Evolutionary conservation across 2,329 filamentous ascomycete genomes (phyloP), one percentile per base, ranked within the genome.

Genomic region (Botrytis tulipae): DNA sequence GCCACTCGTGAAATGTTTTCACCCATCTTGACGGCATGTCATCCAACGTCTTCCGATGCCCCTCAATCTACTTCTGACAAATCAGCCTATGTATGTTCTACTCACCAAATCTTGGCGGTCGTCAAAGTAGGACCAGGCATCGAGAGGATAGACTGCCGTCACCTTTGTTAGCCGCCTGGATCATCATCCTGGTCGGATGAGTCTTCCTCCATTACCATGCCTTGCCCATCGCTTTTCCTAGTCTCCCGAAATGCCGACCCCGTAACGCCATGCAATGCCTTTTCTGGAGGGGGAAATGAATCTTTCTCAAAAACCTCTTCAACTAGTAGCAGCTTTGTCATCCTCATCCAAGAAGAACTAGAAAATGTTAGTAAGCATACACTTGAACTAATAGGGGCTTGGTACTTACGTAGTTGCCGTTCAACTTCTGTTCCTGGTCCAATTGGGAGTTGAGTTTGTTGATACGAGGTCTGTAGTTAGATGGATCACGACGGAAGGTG

Each of bases 401-500:
- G 40, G 22, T 65, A 89, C 91, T 87, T 87, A 93, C 91, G 86
- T 92, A 99, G 86, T 98, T 98, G 79, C 97, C 97, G 77, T 84
- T 85, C 80, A 94, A 79, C 88, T 99, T 99, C 88, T 99, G 96
- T 82, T 98, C 96, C 83, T 98, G 95, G 84, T 99, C 96, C 78
- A 98, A 89, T 86, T 99, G 96, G 82, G 93, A 96, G 84, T 95
- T 91, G 81, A 90, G 86, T 89, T 99, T 99, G 90, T 99, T 99
- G 87, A 99, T 99, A 85, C 97, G 94, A 76, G 97, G 96, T 75
- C 96, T 92, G 89, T 90, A 99, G 81, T 96, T 97, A 85, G 92
- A 94, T 76, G 97, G 96, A 82, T 99, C 96, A 82, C 97, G 94
- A 81, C 96, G 93, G 92, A 99, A 99, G 68, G 96, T 98, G 80